A percentile compares a stretch with the other conserved stretches of the same genome.
These are phyloP conservation scores for Talaromyces sp. DNA, from an alignment of 2,329 filamentous ascomycete genomes.

Conservation along the genomic window DNA sequence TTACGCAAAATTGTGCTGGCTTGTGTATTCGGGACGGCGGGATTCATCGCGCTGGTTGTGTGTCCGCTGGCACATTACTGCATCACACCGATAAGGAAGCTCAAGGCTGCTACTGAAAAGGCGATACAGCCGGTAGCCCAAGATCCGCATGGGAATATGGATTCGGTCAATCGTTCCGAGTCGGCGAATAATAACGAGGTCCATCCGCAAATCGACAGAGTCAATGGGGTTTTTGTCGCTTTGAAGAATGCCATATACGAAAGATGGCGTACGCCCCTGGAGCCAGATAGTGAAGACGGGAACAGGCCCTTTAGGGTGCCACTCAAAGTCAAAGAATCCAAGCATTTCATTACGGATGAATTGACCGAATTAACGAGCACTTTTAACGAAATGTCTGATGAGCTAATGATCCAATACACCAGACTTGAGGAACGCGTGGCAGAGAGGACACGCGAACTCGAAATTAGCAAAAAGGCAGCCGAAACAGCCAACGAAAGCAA, in stretches of 20 bases:
- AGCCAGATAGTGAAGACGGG: constrained; percentile 5
- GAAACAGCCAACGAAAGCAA: constrained; percentile 96
- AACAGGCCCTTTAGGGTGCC: constrained; percentile 67
- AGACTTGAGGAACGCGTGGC: constrained; percentile 78
- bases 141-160: constrained; percentile 12
- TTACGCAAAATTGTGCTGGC: constrained; percentile 76
- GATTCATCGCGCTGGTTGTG: constrained; percentile 64
- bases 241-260: background rate
- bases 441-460: constrained; percentile 75
- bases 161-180: background rate
- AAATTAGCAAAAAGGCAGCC: constrained; percentile 84
- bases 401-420: constrained; percentile 79
- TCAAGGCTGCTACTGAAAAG: constrained; percentile 70
- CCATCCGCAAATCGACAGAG: background rate
- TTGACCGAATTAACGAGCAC: constrained; percentile 74
- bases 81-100: constrained; percentile 70
- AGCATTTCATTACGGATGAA: constrained; percentile 75
- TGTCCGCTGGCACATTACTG: constrained; percentile 77
- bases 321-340: constrained; percentile 69
- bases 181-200: background rate
- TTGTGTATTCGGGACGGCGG: constrained; percentile 79
- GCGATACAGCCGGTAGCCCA: constrained; percentile 57
- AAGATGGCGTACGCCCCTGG: constrained; percentile 1
- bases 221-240: background rate
- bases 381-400: constrained; percentile 92